Conservation (phyloP, 2,329 filamentous ascomycete genomes). For the Metarhizium humberi region DNA sequence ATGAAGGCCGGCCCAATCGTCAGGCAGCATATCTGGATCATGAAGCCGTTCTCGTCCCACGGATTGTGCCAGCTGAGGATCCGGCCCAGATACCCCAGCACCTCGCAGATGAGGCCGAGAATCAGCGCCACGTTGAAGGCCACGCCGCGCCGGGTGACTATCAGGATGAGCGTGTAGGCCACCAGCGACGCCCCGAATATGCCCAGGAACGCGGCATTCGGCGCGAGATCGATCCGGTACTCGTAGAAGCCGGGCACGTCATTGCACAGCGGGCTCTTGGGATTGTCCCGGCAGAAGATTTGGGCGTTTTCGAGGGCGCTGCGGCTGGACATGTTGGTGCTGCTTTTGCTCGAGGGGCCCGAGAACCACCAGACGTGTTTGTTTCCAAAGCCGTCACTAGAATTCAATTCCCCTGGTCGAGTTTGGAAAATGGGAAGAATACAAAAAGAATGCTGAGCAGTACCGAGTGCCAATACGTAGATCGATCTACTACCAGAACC, state of each 20-base stretch:
- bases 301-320: neutral
- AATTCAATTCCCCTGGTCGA: too few species aligned
- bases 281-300: constrained; percentile 14
- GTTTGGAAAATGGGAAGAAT: too few species aligned
- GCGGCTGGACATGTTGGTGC: neutral
- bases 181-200: constrained; percentile 38
- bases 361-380: too few species aligned
- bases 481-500: too few species aligned
- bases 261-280: constrained; percentile 17
- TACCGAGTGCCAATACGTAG: too few species aligned
- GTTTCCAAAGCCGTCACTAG: too few species aligned
- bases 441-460: too few species aligned
- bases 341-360: too few species aligned
- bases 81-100: constrained; percentile 50
- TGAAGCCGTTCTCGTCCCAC: constrained; percentile 36
- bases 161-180: constrained; percentile 29
- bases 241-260: constrained; percentile 33
- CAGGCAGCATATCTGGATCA: constrained; percentile 51
- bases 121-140: constrained; percentile 44
- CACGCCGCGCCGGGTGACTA: constrained; percentile 34
- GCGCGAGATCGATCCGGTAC: constrained; percentile 40
- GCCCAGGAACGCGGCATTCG: constrained; percentile 41
- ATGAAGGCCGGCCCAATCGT: constrained; percentile 58
- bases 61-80: constrained; percentile 45
- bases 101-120: constrained; percentile 43